A percentile compares a stretch with the other conserved stretches of the same genome.
These are phyloP conservation scores for Oidium heveae DNA, from an alignment of 2,329 filamentous ascomycete species.

Conservation along the genomic window DNA sequence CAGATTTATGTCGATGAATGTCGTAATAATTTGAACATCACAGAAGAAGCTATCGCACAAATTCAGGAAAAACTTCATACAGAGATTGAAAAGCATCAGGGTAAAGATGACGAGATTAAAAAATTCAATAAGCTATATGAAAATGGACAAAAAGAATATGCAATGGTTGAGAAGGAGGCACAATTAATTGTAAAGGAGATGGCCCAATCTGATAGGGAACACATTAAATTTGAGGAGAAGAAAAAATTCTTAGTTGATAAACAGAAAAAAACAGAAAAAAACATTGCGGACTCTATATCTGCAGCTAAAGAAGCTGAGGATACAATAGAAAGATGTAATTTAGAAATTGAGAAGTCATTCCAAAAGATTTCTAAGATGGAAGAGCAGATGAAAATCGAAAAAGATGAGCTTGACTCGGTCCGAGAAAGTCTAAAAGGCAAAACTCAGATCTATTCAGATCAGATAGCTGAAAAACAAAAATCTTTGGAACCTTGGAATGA, in stretches of 20 bases:
- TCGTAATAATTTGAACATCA: constrained; percentile 67
- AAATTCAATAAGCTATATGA: constrained; percentile 66
- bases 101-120: constrained; percentile 75
- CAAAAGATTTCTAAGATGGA: constrained; percentile 58
- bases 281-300: constrained; percentile 51
- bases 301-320: constrained; percentile 50
- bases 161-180: constrained; percentile 55
- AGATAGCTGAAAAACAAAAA: constrained; percentile 82
- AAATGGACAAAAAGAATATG: constrained; percentile 59
- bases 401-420: constrained; percentile 59
- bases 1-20: constrained; percentile 80
- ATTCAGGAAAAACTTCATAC: constrained; percentile 68
- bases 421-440: constrained; percentile 80
- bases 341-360: constrained; percentile 53
- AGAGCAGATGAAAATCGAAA: constrained; percentile 48
- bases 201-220: constrained; percentile 83
- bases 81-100: constrained; percentile 78
- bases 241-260: constrained; percentile 80
- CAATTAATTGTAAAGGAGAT: constrained; percentile 65
- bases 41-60: constrained; percentile 71
- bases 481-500: constrained; percentile 88
- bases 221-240: constrained; percentile 95
- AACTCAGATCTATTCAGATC: constrained; percentile 78
- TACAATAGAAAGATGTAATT: constrained; percentile 49
- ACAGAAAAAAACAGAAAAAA: constrained; percentile 84